Conservation (phyloP, 257 asterid genomes). For the Nemophila menziesii region DNA sequence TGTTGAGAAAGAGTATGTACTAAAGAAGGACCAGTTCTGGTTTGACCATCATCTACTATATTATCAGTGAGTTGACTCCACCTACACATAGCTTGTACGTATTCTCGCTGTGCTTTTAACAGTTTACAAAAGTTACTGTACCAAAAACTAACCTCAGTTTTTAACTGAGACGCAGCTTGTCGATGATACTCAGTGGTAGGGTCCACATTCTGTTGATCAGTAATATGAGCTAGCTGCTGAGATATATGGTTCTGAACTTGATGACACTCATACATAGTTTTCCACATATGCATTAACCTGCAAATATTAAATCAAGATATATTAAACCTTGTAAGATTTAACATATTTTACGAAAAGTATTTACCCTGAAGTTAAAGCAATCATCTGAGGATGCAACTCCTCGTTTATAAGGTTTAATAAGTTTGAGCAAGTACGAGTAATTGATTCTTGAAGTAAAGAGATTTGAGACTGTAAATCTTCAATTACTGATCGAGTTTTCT, state of each 20-base stretch:
- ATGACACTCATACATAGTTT: slow-evolving; percentile 56
- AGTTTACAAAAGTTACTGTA: slow-evolving; percentile 51
- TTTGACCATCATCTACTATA: slow-evolving; percentile 23
- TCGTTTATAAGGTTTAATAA: slow-evolving; percentile 41
- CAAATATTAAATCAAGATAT: slow-evolving; percentile 1
- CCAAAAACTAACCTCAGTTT: slow-evolving; percentile 66
- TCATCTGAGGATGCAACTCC: slow-evolving; percentile 68
- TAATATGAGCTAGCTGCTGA: slow-evolving; percentile 43
- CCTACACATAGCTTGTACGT: slow-evolving; percentile 37
- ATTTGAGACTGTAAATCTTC: slow-evolving; percentile 50
- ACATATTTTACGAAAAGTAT: neutral
- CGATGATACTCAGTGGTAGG: slow-evolving; percentile 50
- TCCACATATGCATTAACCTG: slow-evolving; percentile 71
- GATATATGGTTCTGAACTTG: slow-evolving; percentile 58
- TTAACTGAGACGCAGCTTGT: slow-evolving; percentile 76
- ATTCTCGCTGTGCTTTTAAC: slow-evolving; percentile 52
- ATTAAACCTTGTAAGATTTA: neutral
- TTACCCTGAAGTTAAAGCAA: slow-evolving; percentile 71
- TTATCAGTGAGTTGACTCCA: slow-evolving; percentile 45
- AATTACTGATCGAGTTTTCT: slow-evolving; percentile 42
- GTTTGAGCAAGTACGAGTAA: slow-evolving; percentile 33
- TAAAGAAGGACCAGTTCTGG: slow-evolving; percentile 19
- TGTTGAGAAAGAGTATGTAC: slow-evolving; percentile 29
- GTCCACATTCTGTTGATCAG: slow-evolving; percentile 36
- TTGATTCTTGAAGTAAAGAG: slow-evolving; percentile 50